Base-by-base conservation (phyloP, 1,284 basidiomycete species). In the Somion occarium region DNA sequence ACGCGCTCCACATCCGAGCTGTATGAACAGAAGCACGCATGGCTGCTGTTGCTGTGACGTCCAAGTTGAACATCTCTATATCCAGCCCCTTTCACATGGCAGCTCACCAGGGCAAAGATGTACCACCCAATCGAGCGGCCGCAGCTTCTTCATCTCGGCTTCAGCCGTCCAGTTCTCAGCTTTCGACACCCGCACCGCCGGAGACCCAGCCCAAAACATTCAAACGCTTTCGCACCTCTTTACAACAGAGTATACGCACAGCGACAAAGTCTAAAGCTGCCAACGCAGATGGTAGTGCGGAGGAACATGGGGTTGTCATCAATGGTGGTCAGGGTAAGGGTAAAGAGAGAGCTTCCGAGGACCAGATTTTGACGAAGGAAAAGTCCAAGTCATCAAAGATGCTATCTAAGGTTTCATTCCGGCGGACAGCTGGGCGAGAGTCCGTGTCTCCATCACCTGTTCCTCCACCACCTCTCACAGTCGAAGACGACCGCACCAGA, bases 241-340 rank as follows among this genome's bases (percentile, higher is more conserved):
- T 88, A 26, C 83, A 85, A 59, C 80, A 85, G 56, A 82, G 78
- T 57, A 57, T 88, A 41, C 79, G 82, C 41, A 76, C 76, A 5
- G 81, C 81, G 44, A 81, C 82, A 13, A 75, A 81, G 50, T 76
- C 79, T 49, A 80, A 71, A 63, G 59, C 59, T 2, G 62, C 70
- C 18, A 61, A 65, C 56, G 61, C 58, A 48, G 44, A 53, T 12
- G 59, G 69, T 20, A 60, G 63, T 44, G 70, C 73, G 52, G 73
- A 78, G 53, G 64, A 67, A 55, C 57, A 73, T 56, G 73, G 73
- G 24, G 66, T 73, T 38, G 59, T 77, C 57, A 73, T 70, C 4
- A 58, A 63, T 41, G 51, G 55, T 45, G 72, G 65, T 56, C 61
- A 66, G 46, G 65, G 62, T 52, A 77, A 74, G 63, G 74, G 68